These are phyloP conservation scores for Solanum infundibuliforme DNA, from an alignment of 257 asterid genomes.

Conservation along the genomic window DNA sequence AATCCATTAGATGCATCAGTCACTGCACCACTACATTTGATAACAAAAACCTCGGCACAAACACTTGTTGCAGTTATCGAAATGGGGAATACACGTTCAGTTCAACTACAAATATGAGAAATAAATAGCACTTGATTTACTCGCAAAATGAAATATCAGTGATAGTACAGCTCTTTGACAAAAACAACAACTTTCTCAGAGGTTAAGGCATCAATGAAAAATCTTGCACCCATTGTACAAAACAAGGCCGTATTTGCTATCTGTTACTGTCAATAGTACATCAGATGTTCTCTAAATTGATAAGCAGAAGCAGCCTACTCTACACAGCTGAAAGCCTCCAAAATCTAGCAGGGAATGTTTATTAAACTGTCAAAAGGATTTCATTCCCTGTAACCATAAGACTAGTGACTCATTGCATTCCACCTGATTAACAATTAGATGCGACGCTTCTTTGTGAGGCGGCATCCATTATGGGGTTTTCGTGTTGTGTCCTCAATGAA, in stretches of 20 bases:
- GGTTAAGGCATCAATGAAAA: neutral
- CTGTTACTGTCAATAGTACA: neutral
- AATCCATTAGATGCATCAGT: no score
- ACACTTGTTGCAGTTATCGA: neutral
- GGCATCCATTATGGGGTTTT: constrained; percentile 85
- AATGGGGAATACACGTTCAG: neutral
- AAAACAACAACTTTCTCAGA: neutral
- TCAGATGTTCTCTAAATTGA: neutral
- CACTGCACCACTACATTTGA: no score
- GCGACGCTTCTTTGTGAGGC: constrained; percentile 62
- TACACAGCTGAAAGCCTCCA: neutral
- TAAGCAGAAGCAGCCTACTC: neutral
- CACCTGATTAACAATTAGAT: constrained; percentile 22
- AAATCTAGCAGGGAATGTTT: neutral
- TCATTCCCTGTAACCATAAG: neutral
- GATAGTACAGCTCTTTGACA: neutral
- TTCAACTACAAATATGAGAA: neutral
- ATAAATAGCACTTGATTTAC: neutral
- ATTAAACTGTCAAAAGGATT: neutral
- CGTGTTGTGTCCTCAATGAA: constrained; percentile 82
- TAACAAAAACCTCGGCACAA: no score
- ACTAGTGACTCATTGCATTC: neutral
- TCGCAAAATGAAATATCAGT: neutral
- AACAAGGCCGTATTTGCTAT: neutral
- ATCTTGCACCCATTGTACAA: neutral